Evolutionary conservation across 345 rosid species (phyloP), one percentile per base, ranked within the genome.

Genomic region (Gossypium turneri): DNA sequence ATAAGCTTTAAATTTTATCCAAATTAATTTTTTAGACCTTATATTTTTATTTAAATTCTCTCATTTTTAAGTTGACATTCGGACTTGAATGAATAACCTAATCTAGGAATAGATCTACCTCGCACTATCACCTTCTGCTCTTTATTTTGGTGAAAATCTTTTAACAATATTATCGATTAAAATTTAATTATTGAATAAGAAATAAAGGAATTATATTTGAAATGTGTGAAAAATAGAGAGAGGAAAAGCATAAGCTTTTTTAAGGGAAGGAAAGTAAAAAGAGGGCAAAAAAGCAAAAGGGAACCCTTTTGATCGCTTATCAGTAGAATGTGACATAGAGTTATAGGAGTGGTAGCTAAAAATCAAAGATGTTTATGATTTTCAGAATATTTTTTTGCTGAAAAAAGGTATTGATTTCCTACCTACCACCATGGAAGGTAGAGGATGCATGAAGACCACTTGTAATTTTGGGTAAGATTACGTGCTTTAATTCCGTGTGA

Each of bases 381-480:
- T 57, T 20, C 13, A 19, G 60, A 56, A 19, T 56, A 20, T 19
- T 55, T 55, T 55, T 56, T 19, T 24, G 25, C 64, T 60, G 41
- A n/a, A 22, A 57, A 22, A 57, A 3, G 15, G 15, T 11, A 58
- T 12, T 58, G 70, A 60, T n/a, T 63, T 70, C 65, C 74, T 76
- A 79, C 82, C 84, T 77, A 73, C 80, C 82, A 73, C 52, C 52
- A 68, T 57, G 78, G 60, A 64, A 51, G 60, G 74, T 58, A 25
- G 48, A 70, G 22, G 75, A 29, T 73, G 75, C 34, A 66, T 79
- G 72, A 29, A 43, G 65, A 78, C 82, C 82, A 74, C 79, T 69
- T 66, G 68, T 61, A 48, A 41, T 55, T 80, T 59, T 20, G 87
- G 87, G 84, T 82, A 75, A 67, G 85, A 80, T 78, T 69, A 72